phyloP scores from a whole-genome alignment of 176 grass and related monocot species.

The Aegilops speltoides region DNA sequence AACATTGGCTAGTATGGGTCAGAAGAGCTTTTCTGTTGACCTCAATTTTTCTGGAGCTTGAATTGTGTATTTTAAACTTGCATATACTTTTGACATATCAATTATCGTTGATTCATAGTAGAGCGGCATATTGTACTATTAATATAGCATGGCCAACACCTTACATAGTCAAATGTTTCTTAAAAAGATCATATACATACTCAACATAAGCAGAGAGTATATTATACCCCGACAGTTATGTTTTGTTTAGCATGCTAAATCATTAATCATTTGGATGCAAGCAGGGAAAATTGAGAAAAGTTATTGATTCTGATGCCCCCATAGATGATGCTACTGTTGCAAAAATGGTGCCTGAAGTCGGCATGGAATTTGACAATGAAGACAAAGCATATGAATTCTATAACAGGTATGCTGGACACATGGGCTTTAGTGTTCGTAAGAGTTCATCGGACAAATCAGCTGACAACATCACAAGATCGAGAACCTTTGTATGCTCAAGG shows the following conservation, averaged over 20 bases:
- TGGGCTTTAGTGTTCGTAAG: conserved; percentile 89
- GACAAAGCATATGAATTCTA: conserved; percentile 89
- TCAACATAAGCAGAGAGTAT: neutral
- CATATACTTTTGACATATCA: neutral
- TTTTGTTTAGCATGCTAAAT: conserved; percentile 14
- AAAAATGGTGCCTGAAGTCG: conserved; percentile 61
- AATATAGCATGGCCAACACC: neutral
- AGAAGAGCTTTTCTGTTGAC: neutral
- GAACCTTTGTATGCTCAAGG: conserved; percentile 92
- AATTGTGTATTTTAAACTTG: neutral
- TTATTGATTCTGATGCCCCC: conserved; percentile 64
- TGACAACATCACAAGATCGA: conserved; percentile 80
- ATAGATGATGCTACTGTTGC: conserved; percentile 50
- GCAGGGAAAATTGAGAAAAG: conserved; percentile 85
- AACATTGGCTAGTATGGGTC: conserved; percentile 4
- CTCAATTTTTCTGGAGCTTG: neutral
- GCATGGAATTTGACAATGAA: conserved; percentile 86
- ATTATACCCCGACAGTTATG: neutral
- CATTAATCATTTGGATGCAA: neutral
- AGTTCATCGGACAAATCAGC: conserved; percentile 90
- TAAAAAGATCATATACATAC: neutral
- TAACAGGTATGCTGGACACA: conserved; percentile 84
- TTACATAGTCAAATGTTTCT: neutral
- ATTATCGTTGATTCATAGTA: neutral
- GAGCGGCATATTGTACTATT: neutral